Evolutionary conservation across 2,329 filamentous ascomycete genomes (phyloP).

Genomic region (Sclerotiophoma versabilis): DNA sequence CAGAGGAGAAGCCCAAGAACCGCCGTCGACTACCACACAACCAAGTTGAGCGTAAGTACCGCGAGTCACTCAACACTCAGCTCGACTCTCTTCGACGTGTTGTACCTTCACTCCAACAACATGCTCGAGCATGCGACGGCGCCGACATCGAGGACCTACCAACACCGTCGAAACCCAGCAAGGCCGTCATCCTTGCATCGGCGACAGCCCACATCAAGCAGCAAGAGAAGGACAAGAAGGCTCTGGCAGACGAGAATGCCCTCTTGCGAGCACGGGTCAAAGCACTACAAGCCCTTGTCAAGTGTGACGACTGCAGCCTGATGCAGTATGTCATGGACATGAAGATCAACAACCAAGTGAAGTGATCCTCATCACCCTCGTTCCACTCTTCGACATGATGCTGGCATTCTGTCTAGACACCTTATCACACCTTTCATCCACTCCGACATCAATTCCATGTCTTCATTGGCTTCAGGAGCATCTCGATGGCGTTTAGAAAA

Average conservation of each 20-base stretch:
- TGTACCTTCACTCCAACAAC: slow-evolving; percentile 51
- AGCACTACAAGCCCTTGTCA: slow-evolving; percentile 54
- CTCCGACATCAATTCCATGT: neutral
- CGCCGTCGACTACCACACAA: slow-evolving; percentile 52
- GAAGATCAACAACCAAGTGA: slow-evolving; percentile 47
- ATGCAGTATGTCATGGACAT: slow-evolving; percentile 54
- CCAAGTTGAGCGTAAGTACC: slow-evolving; percentile 56
- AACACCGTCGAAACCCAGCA: slow-evolving; percentile 51
- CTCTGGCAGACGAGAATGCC: slow-evolving; percentile 49
- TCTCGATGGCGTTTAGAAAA: slow-evolving; percentile 28
- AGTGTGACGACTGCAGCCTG: slow-evolving; percentile 56
- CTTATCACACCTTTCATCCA: slow-evolving; percentile 1
- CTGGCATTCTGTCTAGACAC: slow-evolving; percentile 15
- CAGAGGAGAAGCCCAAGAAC: slow-evolving; percentile 43
- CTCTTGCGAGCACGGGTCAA: slow-evolving; percentile 50
- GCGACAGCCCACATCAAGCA: slow-evolving; percentile 57
- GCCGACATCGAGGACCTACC: slow-evolving; percentile 55
- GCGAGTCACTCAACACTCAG: slow-evolving; percentile 56
- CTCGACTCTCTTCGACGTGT: slow-evolving; percentile 52
- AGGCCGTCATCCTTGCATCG: slow-evolving; percentile 56
- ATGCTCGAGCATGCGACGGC: slow-evolving; percentile 43
- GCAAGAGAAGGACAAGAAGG: slow-evolving; percentile 53
- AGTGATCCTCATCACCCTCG: slow-evolving; percentile 13
- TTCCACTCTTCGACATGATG: slow-evolving; percentile 11
- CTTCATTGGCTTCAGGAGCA: slow-evolving; percentile 11